Conservation (phyloP, 1,284 basidiomycete genomes). For the Entoloma clypeatum region DNA sequence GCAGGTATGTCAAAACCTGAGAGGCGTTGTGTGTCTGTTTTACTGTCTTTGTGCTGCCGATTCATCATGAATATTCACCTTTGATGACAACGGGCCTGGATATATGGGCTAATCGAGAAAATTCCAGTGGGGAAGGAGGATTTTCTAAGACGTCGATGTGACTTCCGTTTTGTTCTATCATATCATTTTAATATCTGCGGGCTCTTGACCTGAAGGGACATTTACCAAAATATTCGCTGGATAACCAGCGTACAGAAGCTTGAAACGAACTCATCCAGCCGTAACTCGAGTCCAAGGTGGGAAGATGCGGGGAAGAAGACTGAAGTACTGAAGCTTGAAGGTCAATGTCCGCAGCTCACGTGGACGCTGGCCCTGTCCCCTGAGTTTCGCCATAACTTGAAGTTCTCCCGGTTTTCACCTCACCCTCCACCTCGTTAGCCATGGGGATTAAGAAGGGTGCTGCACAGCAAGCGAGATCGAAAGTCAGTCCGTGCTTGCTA, state of each 20-base stretch:
- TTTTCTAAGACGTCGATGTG: constrained; percentile 48
- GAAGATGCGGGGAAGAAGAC: no score
- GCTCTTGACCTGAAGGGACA: background rate
- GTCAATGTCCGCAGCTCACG: no score
- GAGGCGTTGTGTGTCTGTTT: constrained; percentile 3
- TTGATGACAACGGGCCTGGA: constrained; percentile 78
- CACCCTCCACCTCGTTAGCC: background rate
- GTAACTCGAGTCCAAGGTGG: no score
- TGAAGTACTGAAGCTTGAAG: no score
- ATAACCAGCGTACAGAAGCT: constrained; percentile 35
- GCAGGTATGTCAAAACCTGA: constrained; percentile 43
- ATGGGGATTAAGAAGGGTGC: constrained; percentile 21
- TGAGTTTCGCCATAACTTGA: no score
- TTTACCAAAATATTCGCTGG: constrained; percentile 52
- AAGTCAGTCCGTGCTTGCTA: constrained; percentile 19
- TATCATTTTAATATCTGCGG: background rate
- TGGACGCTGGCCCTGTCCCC: no score
- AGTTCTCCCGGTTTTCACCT: background rate
- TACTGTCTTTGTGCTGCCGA: constrained; percentile 2
- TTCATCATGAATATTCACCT: constrained; percentile 45
- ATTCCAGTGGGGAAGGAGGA: constrained; percentile 70
- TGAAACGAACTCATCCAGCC: constrained; percentile 10
- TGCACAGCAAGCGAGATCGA: constrained; percentile 14
- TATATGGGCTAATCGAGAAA: constrained; percentile 66
- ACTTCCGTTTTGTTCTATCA: constrained; percentile 62